Conservation (phyloP, 2,329 filamentous ascomycete species). For the Beauveria bassiana region DNA sequence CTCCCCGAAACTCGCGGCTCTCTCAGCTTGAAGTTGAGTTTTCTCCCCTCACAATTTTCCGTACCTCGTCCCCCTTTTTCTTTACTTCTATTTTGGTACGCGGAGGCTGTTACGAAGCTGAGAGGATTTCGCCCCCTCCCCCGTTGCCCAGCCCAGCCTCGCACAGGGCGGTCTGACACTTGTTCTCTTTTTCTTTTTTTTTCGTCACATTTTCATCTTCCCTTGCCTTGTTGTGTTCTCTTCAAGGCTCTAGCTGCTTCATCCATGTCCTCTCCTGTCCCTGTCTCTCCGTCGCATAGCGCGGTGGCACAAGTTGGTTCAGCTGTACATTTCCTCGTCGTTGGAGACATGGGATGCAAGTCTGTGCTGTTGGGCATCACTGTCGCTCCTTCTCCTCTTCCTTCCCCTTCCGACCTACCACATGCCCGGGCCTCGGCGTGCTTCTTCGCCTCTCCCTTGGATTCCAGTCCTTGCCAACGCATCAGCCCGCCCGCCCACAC, state of each 20-base stretch:
- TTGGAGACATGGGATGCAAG: not conserved
- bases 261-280: not conserved
- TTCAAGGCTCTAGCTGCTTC: not conserved
- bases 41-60: not conserved
- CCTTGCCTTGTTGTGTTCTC: no score
- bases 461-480: not conserved
- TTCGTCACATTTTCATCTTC: not conserved
- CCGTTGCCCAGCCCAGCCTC: no score
- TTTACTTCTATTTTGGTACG: not conserved
- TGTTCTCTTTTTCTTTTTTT: not conserved
- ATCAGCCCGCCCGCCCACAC: not conserved
- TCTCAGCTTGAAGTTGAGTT: not conserved
- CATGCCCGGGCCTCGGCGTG: not conserved
- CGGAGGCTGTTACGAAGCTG: constrained; percentile 1
- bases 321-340: not conserved
- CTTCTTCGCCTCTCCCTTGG: not conserved
- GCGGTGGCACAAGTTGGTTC: not conserved
- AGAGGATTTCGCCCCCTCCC: not conserved
- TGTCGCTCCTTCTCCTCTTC: not conserved
- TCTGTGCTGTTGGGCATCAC: not conserved
- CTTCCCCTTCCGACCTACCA: not conserved
- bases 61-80: no score
- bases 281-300: not conserved
- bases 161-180: no score
- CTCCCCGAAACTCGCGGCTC: not conserved